Percentiles rank a stretch among this genome's conserved stretches.
These are phyloP conservation scores for Gonapodya prolifera DNA, from an alignment of 192 early-diverging fungal species.

Conservation along the genomic window DNA sequence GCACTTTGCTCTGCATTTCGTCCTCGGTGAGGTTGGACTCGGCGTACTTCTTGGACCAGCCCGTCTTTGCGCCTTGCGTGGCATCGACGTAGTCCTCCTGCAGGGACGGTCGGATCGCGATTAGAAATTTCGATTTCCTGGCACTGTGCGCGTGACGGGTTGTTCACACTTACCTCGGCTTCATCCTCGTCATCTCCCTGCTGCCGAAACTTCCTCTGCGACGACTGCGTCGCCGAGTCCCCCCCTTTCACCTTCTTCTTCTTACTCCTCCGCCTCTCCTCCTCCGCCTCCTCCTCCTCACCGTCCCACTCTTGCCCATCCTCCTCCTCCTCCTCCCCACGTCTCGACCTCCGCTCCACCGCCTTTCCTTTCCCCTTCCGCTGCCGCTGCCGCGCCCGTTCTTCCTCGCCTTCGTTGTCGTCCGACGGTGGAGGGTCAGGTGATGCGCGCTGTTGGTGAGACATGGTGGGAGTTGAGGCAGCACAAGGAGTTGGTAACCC, in stretches of 20 bases:
- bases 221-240: not conserved
- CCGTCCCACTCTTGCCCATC: not conserved
- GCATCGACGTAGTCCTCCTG: not conserved
- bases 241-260: not conserved
- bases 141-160: not conserved
- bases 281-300: not conserved
- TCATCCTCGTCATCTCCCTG: not conserved
- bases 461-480: not conserved
- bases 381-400: not conserved
- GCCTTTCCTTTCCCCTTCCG: not conserved
- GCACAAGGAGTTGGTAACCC: too few species aligned
- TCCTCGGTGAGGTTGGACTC: slow-evolving; percentile 8
- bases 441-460: not conserved
- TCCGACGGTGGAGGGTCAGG: not conserved
- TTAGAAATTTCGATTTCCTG: not conserved
- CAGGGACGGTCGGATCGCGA: not conserved
- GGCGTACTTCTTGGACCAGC: not conserved
- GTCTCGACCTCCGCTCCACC: not conserved
- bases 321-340: not conserved
- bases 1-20: slow-evolving; percentile 43
- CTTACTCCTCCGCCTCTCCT: not conserved
- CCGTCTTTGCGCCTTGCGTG: not conserved
- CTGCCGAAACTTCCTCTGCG: not conserved
- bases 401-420: not conserved
- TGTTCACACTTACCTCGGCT: not conserved